Base-by-base conservation (phyloP, 352 stramenopile genomes). In the Globisporangium apiculatum region DNA sequence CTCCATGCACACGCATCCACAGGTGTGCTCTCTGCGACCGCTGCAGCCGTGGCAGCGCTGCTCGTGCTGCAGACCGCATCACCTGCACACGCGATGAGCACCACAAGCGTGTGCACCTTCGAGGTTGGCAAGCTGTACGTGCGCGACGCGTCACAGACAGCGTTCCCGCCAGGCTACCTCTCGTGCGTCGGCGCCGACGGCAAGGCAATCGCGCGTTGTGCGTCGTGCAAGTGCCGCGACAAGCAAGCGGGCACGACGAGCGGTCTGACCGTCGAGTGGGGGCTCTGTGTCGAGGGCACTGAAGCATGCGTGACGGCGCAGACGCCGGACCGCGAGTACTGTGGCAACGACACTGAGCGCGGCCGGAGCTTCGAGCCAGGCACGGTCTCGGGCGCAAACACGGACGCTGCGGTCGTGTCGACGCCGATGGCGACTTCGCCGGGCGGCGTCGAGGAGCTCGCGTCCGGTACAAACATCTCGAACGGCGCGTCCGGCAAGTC, bases 191-290 rank as follows among this genome's bases (percentile, higher is more conserved):
- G 53, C 53, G 58, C 45, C 1, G 48, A 65, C n/a, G 41, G 48
- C 24, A 43, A 57, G 40, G 47, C 63, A 15, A 59, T 62, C 48
- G 51, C 50, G 38, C 64, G 60, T 24, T 83, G 73, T 46, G 40
- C 54, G 5, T 38, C 48, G 3, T 83, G 73, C 45, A 57, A 61
- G 3, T 83, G 73, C 57, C 71, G 73, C n/a, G 66, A 80, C 17
- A 59, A 57, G 18, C 46, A 62, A 46, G 45, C 51, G 11, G 64
- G 24, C 24, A 56, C 56, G 14, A 64, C 55, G 40, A 57, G 45
- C 37, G 56, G 51, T 38, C 47, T 50, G 15, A 48, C 17, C 10
- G 49, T 69, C 51, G 65, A 61, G 67, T 71, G 59, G 56, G 56
- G 56, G 24, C 56, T 62, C 38, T 62, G 56, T 12, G 24, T 62